These are phyloP conservation scores for Colletotrichum incanum DNA, from an alignment of 2,329 filamentous ascomycete genomes.

Conservation along the genomic window DNA sequence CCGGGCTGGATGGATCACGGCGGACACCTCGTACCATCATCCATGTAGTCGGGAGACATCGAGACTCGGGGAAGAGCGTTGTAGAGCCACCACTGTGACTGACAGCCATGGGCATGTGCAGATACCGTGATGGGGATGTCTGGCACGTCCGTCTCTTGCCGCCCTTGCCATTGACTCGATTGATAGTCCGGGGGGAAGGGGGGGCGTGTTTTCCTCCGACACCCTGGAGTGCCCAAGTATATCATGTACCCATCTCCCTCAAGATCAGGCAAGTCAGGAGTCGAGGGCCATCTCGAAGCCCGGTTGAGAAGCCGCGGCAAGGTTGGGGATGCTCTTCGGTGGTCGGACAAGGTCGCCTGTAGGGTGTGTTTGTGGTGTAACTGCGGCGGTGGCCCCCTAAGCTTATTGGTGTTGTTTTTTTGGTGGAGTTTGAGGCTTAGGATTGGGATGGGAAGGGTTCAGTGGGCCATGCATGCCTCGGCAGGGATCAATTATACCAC, in stretches of 20 bases:
- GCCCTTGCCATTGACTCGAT: constrained; percentile 12
- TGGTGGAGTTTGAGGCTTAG: constrained; percentile 34
- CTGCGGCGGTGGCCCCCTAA: background rate
- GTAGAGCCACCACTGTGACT: constrained; percentile 16
- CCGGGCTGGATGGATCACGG: background rate
- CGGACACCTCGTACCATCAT: constrained; percentile 23
- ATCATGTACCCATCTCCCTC: background rate
- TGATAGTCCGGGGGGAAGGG: background rate
- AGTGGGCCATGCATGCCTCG: constrained; percentile 9
- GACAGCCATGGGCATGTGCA: constrained; percentile 1
- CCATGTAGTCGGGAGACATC: constrained; percentile 11
- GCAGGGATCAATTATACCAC: constrained; percentile 20
- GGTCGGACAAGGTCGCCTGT: constrained; percentile 5
- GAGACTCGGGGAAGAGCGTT: background rate
- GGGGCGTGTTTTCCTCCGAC: background rate
- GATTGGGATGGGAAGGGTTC: constrained; percentile 31
- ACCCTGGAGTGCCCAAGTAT: constrained; percentile 15
- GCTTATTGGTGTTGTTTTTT: constrained; percentile 37
- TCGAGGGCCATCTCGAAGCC: background rate
- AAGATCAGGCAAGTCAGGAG: constrained; percentile 27
- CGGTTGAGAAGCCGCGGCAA: constrained; percentile 14
- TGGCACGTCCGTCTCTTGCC: constrained; percentile 10
- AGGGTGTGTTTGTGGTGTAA: background rate
- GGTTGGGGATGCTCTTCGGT: constrained; percentile 13
- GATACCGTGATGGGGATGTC: background rate